A percentile compares a stretch with the other conserved stretches of the same genome.
Conservation (phyloP, 345 rosid species). For the Salix caprea region DNA sequence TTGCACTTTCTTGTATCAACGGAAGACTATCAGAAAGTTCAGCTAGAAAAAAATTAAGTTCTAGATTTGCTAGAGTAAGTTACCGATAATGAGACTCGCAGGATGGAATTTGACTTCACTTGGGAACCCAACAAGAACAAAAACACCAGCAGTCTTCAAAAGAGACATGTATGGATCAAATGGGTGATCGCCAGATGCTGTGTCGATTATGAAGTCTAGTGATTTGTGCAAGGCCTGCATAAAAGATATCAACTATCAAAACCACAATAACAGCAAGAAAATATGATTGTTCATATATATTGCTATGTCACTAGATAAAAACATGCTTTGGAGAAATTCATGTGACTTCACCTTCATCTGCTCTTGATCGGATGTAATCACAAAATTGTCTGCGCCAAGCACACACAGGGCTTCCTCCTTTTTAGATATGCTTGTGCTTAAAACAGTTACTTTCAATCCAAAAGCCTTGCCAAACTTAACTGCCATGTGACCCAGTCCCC, state of each 20-base stretch:
- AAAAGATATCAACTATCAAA: neutral
- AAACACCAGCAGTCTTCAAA: slow-evolving; percentile 61
- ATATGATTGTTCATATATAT: neutral
- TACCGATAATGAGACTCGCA: slow-evolving; percentile 59
- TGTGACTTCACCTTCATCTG: slow-evolving; percentile 67
- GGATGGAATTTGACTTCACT: slow-evolving; percentile 79
- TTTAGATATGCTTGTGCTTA: slow-evolving; percentile 70
- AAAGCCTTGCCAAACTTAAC: slow-evolving; percentile 85
- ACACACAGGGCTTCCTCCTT: slow-evolving; percentile 59
- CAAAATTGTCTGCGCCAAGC: slow-evolving; percentile 56
- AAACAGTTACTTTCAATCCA: slow-evolving; percentile 59
- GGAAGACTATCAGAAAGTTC: neutral
- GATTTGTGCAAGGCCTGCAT: slow-evolving; percentile 58
- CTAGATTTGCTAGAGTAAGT: neutral
- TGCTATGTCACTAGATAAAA: neutral
- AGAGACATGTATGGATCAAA: slow-evolving; percentile 80
- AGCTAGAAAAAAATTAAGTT: neutral
- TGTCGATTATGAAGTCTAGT: slow-evolving; percentile 72
- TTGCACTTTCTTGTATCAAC: neutral
- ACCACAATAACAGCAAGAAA: too few relatives aligned
- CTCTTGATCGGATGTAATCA: slow-evolving; percentile 66
- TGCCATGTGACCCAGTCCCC: slow-evolving; percentile 85
- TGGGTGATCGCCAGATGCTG: slow-evolving; percentile 85
- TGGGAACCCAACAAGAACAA: slow-evolving; percentile 74
- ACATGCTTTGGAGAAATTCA: neutral